Evolutionary conservation across 805 yeast species (phyloP), one percentile per base, ranked within the genome.

Genomic region (Isabelozyma rhagii): DNA sequence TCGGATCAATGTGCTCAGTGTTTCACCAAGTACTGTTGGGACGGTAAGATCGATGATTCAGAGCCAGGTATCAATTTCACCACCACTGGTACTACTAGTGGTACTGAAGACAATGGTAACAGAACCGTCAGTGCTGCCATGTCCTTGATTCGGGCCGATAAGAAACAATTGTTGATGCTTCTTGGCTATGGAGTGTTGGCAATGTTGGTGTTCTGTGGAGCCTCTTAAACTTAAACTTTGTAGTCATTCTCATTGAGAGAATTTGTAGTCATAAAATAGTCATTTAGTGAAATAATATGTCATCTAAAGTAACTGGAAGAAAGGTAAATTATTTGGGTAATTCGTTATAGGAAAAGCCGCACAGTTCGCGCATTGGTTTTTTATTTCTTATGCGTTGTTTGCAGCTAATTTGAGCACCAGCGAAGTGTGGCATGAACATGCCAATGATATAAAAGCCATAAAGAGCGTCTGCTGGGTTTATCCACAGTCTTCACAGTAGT

Each of bases 21-120:
- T 64, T 88, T 90, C 64, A 67, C 72, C 36, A 73, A 71, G 6
- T 89, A 89, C 67, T 90, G 97, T 68, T 90, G 92, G 92, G 74
- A 79, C 54, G 92, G 91, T 40, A 52, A 65, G 4, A 31, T 55
- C 15, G 60, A 59, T 25, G 25, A 43, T 7, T 34, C 34, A 10
- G 43, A 31, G n/a, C 56, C 62, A 1, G 62, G 60, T 31, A 40
- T 67, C 45, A 67, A 67, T 55, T 67, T 67, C 55, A 66, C 71
- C 27, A 49, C 55, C 4, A 56, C 59, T 8, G 72, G 71, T 31
- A 57, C 63, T 14, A 67, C 72, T 15, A 56, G 53, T 28, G 70
- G 62, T 3, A 41, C 44, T 2, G 61, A 61, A 39, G 54, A 55
- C 13, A 55, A 46, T n/a, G 67, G 61, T 11, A 63, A 59, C 47